A percentile compares a stretch with the other conserved stretches of the same genome.
Evolutionary conservation across 768 basidiomycete genomes (phyloP).

Genomic region (Postia placenta): DNA sequence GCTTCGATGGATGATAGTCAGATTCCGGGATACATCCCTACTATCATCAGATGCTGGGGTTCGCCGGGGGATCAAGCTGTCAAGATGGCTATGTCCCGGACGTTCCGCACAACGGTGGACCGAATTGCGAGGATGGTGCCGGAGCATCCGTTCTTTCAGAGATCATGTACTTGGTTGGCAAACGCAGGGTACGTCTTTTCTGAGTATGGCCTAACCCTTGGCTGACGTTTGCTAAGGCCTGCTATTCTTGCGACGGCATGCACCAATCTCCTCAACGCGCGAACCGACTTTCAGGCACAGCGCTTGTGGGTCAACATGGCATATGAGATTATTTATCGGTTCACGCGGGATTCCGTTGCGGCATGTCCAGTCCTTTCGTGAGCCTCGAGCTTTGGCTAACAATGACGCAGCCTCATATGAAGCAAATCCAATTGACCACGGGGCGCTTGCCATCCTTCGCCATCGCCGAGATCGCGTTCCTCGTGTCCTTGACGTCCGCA

Average conservation of each 20-base stretch:
- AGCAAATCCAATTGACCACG: constrained; percentile 42
- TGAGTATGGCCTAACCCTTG: not conserved
- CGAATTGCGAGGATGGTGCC: constrained; percentile 38
- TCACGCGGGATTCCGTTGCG: too few species aligned
- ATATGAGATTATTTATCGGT: constrained; percentile 54
- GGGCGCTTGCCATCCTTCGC: constrained; percentile 58
- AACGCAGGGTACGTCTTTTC: constrained; percentile 1
- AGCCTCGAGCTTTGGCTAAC: not conserved
- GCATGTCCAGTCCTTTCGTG: not conserved
- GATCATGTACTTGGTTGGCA: constrained; percentile 30
- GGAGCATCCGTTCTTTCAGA: constrained; percentile 29
- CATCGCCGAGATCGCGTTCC: constrained; percentile 65
- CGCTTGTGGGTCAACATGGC: constrained; percentile 64
- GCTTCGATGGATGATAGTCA: constrained; percentile 36
- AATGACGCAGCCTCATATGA: constrained; percentile 32
- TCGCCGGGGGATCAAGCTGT: constrained; percentile 57
- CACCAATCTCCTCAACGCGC: constrained; percentile 51
- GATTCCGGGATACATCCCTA: constrained; percentile 40
- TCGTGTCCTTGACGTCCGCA: constrained; percentile 65
- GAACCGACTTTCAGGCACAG: constrained; percentile 56
- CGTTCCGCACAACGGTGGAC: constrained; percentile 40
- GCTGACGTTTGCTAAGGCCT: constrained; percentile 12
- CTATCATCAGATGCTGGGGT: constrained; percentile 52
- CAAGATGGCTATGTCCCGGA: constrained; percentile 53
- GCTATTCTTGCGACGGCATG: constrained; percentile 40